A percentile compares a stretch with the other conserved stretches of the same genome.
Evolutionary conservation across 2,329 filamentous ascomycete genomes (phyloP).

Genomic region (Aureobasidium subglaciale): DNA sequence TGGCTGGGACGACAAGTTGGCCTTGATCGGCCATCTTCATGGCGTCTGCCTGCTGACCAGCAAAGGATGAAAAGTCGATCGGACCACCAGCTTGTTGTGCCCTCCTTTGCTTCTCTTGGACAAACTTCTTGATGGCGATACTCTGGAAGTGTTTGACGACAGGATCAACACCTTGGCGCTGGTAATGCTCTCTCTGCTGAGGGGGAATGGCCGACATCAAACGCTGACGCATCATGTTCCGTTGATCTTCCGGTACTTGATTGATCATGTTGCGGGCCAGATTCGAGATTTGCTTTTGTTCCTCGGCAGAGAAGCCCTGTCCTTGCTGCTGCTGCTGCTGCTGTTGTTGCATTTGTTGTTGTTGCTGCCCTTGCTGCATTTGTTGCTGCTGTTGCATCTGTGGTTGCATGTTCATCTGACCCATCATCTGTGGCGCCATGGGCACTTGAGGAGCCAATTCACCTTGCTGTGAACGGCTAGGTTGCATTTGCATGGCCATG

Average conservation of each 20-base stretch:
- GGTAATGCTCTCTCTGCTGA: constrained; percentile 41
- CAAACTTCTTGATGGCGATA: constrained; percentile 17
- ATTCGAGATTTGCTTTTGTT: constrained; percentile 38
- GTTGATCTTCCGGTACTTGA: constrained; percentile 37
- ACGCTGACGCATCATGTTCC: constrained; percentile 40
- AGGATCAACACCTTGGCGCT: constrained; percentile 41
- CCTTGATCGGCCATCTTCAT: constrained; percentile 54
- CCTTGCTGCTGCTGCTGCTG: constrained; percentile 18
- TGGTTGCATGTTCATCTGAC: constrained; percentile 39
- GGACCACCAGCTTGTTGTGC: constrained; percentile 32
- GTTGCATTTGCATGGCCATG: constrained; percentile 29
- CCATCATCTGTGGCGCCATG: constrained; percentile 43
- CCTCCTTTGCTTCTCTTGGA: constrained; percentile 12
- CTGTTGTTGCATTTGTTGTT: constrained; percentile 22
- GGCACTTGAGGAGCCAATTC: constrained; percentile 39
- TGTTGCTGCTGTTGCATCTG: constrained; percentile 20
- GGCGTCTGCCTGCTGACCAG: constrained; percentile 56
- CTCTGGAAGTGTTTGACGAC: constrained; percentile 25
- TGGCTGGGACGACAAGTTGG: constrained; percentile 57
- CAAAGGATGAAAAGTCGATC: constrained; percentile 48
- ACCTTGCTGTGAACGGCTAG: constrained; percentile 32
- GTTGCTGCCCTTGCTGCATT: constrained; percentile 20
- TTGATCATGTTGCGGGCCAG: constrained; percentile 42
- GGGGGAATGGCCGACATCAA: constrained; percentile 40
- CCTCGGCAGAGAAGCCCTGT: constrained; percentile 30